These are phyloP conservation scores for Apiospora hydei DNA, from an alignment of 2,329 filamentous ascomycete genomes.

Conservation along the genomic window DNA sequence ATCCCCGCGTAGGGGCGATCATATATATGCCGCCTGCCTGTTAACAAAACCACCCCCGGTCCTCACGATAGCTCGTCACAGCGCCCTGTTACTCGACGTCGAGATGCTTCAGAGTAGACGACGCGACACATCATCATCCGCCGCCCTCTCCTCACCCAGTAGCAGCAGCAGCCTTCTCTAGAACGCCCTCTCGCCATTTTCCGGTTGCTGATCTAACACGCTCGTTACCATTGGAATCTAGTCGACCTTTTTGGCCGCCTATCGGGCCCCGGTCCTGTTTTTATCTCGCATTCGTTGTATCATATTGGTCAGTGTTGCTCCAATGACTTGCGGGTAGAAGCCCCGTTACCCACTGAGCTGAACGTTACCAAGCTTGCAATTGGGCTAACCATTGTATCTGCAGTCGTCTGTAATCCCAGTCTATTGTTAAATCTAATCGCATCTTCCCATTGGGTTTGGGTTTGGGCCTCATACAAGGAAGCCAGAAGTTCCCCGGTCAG, in stretches of 20 bases:
- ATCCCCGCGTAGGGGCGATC: constrained; percentile 35
- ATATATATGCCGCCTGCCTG: constrained; percentile 36
- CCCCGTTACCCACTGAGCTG: constrained; percentile 22
- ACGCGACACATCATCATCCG: constrained; percentile 34
- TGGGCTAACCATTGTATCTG: constrained; percentile 18
- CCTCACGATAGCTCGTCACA: constrained; percentile 29
- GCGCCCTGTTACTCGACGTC: constrained; percentile 36
- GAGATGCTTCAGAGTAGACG: constrained; percentile 44
- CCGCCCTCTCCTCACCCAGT: constrained; percentile 30
- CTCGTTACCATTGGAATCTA: background rate
- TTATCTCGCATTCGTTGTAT: constrained; percentile 43
- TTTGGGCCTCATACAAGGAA: background rate
- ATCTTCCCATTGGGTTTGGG: constrained; percentile 30
- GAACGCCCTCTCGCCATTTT: constrained; percentile 34
- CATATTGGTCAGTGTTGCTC: constrained; percentile 51
- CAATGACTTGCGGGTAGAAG: constrained; percentile 33
- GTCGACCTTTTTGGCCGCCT: background rate
- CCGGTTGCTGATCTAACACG: constrained; percentile 25
- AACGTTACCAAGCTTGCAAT: constrained; percentile 11
- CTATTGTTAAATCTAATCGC: constrained; percentile 39
- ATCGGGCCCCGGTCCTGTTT: constrained; percentile 29
- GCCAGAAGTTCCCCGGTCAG: background rate
- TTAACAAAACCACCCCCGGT: constrained; percentile 24
- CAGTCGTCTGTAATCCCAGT: constrained; percentile 42
- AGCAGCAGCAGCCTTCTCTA: constrained; percentile 31